These are phyloP conservation scores for Priceomyces castillae DNA, from an alignment of 805 yeast genomes.

Conservation along the genomic window DNA sequence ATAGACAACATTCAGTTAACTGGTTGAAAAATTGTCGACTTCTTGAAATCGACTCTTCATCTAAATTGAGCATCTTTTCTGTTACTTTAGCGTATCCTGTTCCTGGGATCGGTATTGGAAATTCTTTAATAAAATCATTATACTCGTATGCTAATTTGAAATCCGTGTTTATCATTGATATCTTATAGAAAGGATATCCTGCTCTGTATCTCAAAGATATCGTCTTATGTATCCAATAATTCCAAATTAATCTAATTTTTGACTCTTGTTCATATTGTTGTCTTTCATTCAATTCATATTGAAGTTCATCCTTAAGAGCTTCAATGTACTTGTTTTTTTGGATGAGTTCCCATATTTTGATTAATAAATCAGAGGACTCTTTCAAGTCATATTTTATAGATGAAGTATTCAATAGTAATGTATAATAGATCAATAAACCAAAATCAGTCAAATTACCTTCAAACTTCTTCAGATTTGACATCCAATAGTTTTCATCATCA, in stretches of 20 bases:
- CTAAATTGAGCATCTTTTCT: too few species aligned
- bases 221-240: slow-evolving; percentile 15
- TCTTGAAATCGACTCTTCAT: too few species aligned
- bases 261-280: slow-evolving; percentile 24
- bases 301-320: slow-evolving; percentile 1
- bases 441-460: slow-evolving; percentile 27
- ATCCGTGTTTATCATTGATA: slow-evolving; percentile 9
- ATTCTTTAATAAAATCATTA: slow-evolving; percentile 2
- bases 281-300: slow-evolving; percentile 11
- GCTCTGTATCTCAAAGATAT: slow-evolving; percentile 14
- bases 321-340: slow-evolving; percentile 18
- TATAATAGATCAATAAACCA: slow-evolving; percentile 23
- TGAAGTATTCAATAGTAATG: slow-evolving; percentile 16
- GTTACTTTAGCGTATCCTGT: too few species aligned
- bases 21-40: too few species aligned
- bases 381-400: slow-evolving; percentile 10
- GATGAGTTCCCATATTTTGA: slow-evolving; percentile 19
- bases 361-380: slow-evolving; percentile 12
- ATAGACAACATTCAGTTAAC: slow-evolving; percentile 7
- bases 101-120: too few species aligned
- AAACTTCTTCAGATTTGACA: slow-evolving; percentile 15
- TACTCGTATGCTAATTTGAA: slow-evolving; percentile 14
- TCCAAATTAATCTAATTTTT: slow-evolving; percentile 23
- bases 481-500: slow-evolving; percentile 21
- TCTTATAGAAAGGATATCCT: slow-evolving; percentile 19